Base-by-base conservation (phyloP, 352 stramenopile genomes). In the Thalassiosira mediterranea region DNA sequence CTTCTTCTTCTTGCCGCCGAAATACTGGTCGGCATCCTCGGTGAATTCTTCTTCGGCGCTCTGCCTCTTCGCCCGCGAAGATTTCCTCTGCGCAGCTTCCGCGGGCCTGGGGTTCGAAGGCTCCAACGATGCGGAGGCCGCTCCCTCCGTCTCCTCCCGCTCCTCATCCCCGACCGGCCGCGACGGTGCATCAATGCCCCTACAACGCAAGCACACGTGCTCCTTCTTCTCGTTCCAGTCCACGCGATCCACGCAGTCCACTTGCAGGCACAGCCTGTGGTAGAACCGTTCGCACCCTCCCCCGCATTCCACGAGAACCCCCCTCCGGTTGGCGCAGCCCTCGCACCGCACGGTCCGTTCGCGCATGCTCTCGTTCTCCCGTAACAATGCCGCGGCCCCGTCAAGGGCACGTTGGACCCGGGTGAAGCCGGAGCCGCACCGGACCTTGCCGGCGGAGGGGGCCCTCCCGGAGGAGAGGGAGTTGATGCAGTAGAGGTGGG, bases 401-500 rank as follows among this genome's bases (percentile, higher is more conserved):
- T 10, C 47, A 34, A 29, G 32, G n/a, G 1, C 21, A 0, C n/a
- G 15, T 1, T 17, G 17, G 8, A 54, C 21, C 19, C 21, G 3
- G 47, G 4, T 26, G 15, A 10, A 28, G 32, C 13, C 7, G 28
- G 1, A 19, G 8, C 21, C 37, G 8, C 37, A 11, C 32, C 17
- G 7, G 47, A 34, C 19, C 47, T 54, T 31, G 32, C 47, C 47
- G 19, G 11, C 15, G 10, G 28, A 34, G 17, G 47, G 28, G 28
- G 21, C 4, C 0, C 3, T 13, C 21, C 19, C 17, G 28, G 47
- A 10, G 2, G 46, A 44, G 8, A 69, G 34, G 25, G 49, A 19
- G 62, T 62, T 76, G 25, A 76, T 48, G 56, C 72, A 81, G 49
- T 67, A 76, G 4, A 81, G 38, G 57, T 81, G 72, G 32, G 51